Percentiles rank a stretch among this genome's conserved stretches.
Evolutionary conservation across 1,284 basidiomycete genomes (phyloP).

Genomic region (Takashimella koratensis): DNA sequence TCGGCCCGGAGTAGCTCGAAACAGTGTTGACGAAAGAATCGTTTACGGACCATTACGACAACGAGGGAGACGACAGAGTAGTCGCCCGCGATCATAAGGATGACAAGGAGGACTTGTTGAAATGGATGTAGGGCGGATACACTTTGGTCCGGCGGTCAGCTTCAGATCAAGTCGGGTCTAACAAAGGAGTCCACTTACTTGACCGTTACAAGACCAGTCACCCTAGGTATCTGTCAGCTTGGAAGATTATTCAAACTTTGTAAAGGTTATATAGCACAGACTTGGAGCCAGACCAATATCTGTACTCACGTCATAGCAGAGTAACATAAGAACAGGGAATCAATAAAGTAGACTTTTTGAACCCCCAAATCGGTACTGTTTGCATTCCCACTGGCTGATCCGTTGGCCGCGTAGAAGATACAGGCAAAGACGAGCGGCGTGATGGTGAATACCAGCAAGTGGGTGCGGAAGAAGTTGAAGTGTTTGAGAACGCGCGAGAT

Average conservation of each 20-base stretch:
- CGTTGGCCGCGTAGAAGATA: constrained; percentile 35
- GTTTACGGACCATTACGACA: constrained; percentile 37
- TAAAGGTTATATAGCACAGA: too few relatives aligned
- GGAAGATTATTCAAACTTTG: too few relatives aligned
- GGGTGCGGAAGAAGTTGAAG: constrained; percentile 40
- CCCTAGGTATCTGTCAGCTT: too few relatives aligned
- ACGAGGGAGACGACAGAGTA: constrained; percentile 28
- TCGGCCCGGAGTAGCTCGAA: constrained; percentile 24
- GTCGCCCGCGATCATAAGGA: constrained; percentile 38
- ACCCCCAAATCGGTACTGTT: constrained; percentile 12
- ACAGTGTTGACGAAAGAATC: constrained; percentile 30
- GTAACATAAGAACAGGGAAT: constrained; percentile 32
- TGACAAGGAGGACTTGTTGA: constrained; percentile 36
- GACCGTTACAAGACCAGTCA: constrained; percentile 31
- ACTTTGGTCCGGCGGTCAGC: constrained; percentile 10
- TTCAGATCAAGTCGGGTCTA: too few relatives aligned
- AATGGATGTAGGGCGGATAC: constrained; percentile 30
- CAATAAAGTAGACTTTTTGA: constrained; percentile 29
- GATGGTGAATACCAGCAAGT: constrained; percentile 35
- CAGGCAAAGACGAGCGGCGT: constrained; percentile 29
- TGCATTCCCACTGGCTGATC: constrained; percentile 21
- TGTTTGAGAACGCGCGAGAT: constrained; percentile 7
- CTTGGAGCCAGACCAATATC: too few relatives aligned
- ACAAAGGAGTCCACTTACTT: constrained; percentile 25
- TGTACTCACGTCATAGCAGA: constrained; percentile 39